Evolutionary conservation across 805 yeast species (phyloP).

Genomic region (Ogataea chonburiensis): DNA sequence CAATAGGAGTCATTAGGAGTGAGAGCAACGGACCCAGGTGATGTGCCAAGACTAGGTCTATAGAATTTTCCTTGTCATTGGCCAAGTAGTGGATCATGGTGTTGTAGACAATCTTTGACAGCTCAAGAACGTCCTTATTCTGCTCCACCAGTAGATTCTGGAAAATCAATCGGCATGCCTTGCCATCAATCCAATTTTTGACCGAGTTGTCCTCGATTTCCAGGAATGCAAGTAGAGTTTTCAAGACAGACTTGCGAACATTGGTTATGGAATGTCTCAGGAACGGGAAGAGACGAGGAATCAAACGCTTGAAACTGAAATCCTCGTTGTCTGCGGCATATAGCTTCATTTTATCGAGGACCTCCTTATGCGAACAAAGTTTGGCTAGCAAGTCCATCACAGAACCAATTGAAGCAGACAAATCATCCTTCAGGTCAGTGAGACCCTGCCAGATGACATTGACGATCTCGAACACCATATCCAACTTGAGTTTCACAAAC

Average conservation of each 20-base stretch:
- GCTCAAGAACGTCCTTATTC: constrained; percentile 63
- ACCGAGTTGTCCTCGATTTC: constrained; percentile 44
- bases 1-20: constrained; percentile 88
- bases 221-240: constrained; percentile 76
- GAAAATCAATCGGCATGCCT: constrained; percentile 68
- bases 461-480: constrained; percentile 47
- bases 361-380: constrained; percentile 78
- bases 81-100: constrained; percentile 49
- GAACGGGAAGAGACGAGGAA: constrained; percentile 92
- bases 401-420: constrained; percentile 92
- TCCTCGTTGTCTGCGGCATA: constrained; percentile 52
- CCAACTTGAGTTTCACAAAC: constrained; percentile 64
- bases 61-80: constrained; percentile 33
- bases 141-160: constrained; percentile 92
- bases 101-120: constrained; percentile 63
- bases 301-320: constrained; percentile 65
- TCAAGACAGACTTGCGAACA: constrained; percentile 84
- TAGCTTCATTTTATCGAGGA: constrained; percentile 65
- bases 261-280: constrained; percentile 89
- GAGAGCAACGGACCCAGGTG: constrained; percentile 63
- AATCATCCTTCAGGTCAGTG: constrained; percentile 82
- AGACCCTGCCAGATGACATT: constrained; percentile 89
- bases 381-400: constrained; percentile 92
- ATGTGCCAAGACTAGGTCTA: constrained; percentile 52
- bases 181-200: constrained; percentile 74